These are phyloP conservation scores for Rubia tinctorum DNA, from an alignment of 305 asterid genomes.

Conservation along the genomic window DNA sequence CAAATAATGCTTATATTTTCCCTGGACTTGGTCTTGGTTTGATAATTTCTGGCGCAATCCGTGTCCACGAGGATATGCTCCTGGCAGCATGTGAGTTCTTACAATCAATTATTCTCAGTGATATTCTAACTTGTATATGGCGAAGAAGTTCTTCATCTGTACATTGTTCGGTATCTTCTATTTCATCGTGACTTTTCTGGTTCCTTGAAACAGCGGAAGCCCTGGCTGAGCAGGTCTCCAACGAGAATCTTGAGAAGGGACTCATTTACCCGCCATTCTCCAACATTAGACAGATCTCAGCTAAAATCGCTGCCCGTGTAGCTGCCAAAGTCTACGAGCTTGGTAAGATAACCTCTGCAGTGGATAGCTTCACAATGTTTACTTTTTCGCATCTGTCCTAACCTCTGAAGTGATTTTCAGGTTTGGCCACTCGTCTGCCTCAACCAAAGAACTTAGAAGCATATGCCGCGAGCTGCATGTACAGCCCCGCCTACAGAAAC, in stretches of 20 bases:
- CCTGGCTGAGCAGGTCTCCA: constrained; percentile 77
- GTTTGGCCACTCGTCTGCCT: constrained; percentile 95
- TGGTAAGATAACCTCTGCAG: constrained; percentile 36
- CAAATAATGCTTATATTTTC: constrained; percentile 93
- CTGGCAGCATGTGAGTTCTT: constrained; percentile 88
- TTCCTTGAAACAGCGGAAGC: constrained; percentile 80
- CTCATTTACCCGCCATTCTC: constrained; percentile 87
- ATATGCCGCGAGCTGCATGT: constrained; percentile 93
- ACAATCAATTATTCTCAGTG: neutral
- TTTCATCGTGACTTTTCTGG: neutral
- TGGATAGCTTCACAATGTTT: neutral
- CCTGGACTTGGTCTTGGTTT: constrained; percentile 98
- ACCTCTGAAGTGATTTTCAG: constrained; percentile 29
- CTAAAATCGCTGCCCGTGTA: constrained; percentile 84
- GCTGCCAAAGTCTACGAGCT: constrained; percentile 97
- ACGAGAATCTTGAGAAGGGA: constrained; percentile 77
- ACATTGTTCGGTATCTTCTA: neutral
- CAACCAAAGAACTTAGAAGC: constrained; percentile 69
- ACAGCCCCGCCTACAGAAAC: constrained; percentile 91
- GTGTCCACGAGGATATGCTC: constrained; percentile 97
- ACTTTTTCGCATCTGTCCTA: neutral
- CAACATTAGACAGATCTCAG: constrained; percentile 88
- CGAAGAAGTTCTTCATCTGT: neutral
- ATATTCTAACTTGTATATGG: neutral
- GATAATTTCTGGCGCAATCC: constrained; percentile 95